These are phyloP conservation scores for Aspergillus niger DNA, from an alignment of 2,329 filamentous ascomycete genomes.

Conservation along the genomic window DNA sequence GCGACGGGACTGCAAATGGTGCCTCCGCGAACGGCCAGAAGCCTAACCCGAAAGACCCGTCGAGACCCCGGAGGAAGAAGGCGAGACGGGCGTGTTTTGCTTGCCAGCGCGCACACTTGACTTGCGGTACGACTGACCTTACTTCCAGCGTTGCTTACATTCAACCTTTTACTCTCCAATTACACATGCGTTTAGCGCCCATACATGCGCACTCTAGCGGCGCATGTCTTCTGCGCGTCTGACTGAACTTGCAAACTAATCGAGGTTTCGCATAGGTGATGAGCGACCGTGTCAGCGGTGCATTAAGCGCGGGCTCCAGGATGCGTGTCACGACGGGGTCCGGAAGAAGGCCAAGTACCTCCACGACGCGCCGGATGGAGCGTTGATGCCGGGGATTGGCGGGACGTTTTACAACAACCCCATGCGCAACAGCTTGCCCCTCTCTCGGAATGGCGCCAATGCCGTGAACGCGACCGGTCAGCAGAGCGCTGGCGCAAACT, in stretches of 20 bases:
- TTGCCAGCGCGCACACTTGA: constrained; percentile 95
- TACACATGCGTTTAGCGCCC: constrained; percentile 1
- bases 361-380: constrained; percentile 89
- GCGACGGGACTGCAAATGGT: constrained; percentile 51
- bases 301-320: constrained; percentile 87
- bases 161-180: constrained; percentile 10
- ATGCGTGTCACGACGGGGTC: constrained; percentile 91
- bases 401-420: constrained; percentile 59
- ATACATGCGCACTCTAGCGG: background rate
- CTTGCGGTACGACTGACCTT: constrained; percentile 74
- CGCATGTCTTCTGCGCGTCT: background rate
- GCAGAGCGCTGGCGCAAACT: constrained; percentile 31
- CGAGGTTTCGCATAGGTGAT: constrained; percentile 65
- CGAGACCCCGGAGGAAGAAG: constrained; percentile 90
- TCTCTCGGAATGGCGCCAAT: constrained; percentile 36
- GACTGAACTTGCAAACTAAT: constrained; percentile 25
- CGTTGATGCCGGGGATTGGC: constrained; percentile 80
- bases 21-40: constrained; percentile 67
- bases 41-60: constrained; percentile 77
- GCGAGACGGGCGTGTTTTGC: constrained; percentile 93
- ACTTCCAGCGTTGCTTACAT: constrained; percentile 9
- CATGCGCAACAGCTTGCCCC: constrained; percentile 34
- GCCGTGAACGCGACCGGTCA: constrained; percentile 28
- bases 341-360: constrained; percentile 99
- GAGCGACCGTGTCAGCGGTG: constrained; percentile 92